Base-by-base conservation (phyloP, 106 monocot genomes). In the Apostasia shenzhenica region DNA sequence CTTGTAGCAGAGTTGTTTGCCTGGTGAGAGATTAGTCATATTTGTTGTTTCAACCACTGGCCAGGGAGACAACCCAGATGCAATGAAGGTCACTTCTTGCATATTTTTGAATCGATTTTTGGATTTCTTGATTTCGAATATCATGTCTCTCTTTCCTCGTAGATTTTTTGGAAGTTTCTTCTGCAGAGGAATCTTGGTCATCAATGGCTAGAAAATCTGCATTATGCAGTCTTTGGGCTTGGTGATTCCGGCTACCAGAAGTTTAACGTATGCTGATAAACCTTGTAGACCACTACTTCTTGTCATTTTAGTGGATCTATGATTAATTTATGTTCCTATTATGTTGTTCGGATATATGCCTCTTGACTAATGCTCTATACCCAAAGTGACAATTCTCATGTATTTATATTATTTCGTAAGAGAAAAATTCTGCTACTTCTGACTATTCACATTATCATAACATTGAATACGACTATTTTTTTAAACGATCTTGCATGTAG, bases 241-340 rank as follows among this genome's bases (percentile, higher is more conserved):
- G 92, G 95, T 39, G 92, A 97, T 72, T 92, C 95, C 53, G 84
- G 92, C 43, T 95, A 95, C 75, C 91, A 92, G 71, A 91, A 95
- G 69, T 95, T 92, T 61, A 92, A 95, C 76, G 90, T 94, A 84
- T 77, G 1, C 14, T 56, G n/a, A 55, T 37, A 58, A 55, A 48
- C 39, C 57, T 39, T 7, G 53, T 54, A 7, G 5, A 54, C 5
- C 11, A n/a, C n/a, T 54, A 54, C 0, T 54, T 60, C 60, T 39
- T 60, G 4, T 12, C 63, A 63, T 43, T 11, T 63, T 12, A 10
- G 42, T 63, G 63, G 7, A 46, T 65, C 3, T 26, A 2, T 63
- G 63, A 2, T 63, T 26, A 26, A 26, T 26, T 26, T 26, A 26
- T 26, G 26, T 26, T 26, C 26, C 26, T 26, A 26, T 26, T 26